Evolutionary conservation across 345 rosid species (phyloP), one percentile per base, ranked within the genome.

Genomic region (Gossypium mustelinum): DNA sequence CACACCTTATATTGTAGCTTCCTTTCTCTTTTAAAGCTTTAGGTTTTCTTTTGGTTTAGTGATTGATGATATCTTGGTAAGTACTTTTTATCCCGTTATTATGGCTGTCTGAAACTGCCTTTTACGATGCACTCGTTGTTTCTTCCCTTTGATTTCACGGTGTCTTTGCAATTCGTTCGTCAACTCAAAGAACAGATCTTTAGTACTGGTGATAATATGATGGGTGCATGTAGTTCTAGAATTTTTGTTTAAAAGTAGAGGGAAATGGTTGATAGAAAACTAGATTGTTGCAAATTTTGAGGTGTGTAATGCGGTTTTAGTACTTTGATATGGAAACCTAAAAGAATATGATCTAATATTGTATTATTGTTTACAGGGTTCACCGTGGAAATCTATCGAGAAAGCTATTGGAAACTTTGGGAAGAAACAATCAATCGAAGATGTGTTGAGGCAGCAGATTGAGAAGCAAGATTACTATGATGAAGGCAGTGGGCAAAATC

Each of bases 351-450:
- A 44, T 29, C 18, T n/a, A 41, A 58, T 6, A 29, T 60, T 7
- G 56, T 72, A 55, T 25, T 50, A 13, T 57, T 59, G 39, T 58
- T 62, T 51, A 24, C 72, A 90, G 98, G 84, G 81, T 77, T 86
- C 87, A 45, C 82, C 86, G 0, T 51, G 59, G 73, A 51, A 69
- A 50, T 58, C 73, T 16, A 9, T 68, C 24, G 89, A 90, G 94
- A 85, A 89, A 75, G 83, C 89, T 44, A 75, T 86, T 27, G 86
- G 84, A 74, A 86, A 84, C 70, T 86, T 90, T 20, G 80, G 84
- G 85, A 89, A 85, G 72, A 80, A 85, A 55, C 74, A 74, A 51
- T 89, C 93, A 0, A 59, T 91, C 9, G 96, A 89, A 83, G 92
- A 91, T 56, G n/a, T 91, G 72, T 74, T 91, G 48, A 79, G 86